Base-by-base conservation (phyloP, 1,284 basidiomycete genomes). In the Cryptococcus wingfieldii region DNA sequence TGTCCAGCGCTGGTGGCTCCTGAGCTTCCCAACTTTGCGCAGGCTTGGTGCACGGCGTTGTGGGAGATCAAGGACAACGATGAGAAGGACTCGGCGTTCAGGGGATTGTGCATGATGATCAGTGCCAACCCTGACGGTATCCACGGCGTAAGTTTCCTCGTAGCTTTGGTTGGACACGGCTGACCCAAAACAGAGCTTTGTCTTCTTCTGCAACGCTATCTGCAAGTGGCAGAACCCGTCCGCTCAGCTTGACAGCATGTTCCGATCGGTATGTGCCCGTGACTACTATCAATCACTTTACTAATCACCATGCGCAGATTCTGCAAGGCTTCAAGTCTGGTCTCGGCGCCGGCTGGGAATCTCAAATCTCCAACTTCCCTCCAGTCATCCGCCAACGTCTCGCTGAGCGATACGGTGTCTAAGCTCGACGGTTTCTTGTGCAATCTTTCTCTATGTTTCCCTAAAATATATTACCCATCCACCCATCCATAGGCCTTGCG, bases 41-140 rank as follows among this genome's bases (percentile, higher is more conserved):
- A 92, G 74, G 86, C 88, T 10, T 99, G 96, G 96, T 98, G 95
- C 77, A 89, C 92, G 66, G 93, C 95, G 8, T 79, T 99, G 55
- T 94, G 94, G 78, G 96, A 98, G 76, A 98, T 98, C 75, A 89
- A 96, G 66, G 96, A 99, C 74, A 99, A 98, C 71, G 95, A 98
- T 67, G 96, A 99, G 80, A 99, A 98, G 79, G 96, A 98, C 72
- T 96, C 92, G n/a, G 96, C 96, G 5, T 99, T 98, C 84, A 83
- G 93, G 56, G 96, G 96, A 2, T 84, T 99, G 67, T 99, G 96
- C 78, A 91, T 91, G 53, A 87, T 98, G 59, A 92, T 98, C 62
- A 89, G 94, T 76, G 84, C 85, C 50, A 98, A 98, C 73, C 95
- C 95, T 12, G 85, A 84, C 51, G 93, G 92, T 2, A 89, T 96